Evolutionary conservation across 1,284 basidiomycete species (phyloP).

Genomic region (Apiotrichum laibachii): DNA sequence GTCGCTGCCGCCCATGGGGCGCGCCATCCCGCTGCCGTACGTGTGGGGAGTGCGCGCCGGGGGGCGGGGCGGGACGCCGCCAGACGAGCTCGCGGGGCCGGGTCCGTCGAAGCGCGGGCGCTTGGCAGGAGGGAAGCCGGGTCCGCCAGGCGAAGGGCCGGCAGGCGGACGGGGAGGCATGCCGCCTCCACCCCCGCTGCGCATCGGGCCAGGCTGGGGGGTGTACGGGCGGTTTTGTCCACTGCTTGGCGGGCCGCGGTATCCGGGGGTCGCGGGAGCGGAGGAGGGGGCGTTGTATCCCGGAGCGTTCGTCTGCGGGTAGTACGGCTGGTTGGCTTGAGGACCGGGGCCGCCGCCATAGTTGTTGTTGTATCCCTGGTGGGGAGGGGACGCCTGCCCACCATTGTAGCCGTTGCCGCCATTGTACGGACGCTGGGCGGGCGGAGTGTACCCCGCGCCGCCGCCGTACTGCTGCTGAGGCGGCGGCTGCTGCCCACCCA

Average conservation of each 20-base stretch:
- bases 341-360: slow-evolving; percentile 7
- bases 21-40: slow-evolving; percentile 16
- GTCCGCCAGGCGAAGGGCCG: slow-evolving; percentile 7
- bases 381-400: slow-evolving; percentile 4
- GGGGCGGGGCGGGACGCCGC: slow-evolving; percentile 30
- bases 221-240: slow-evolving; percentile 35
- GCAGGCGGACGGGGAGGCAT: slow-evolving; percentile 10
- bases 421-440: not conserved
- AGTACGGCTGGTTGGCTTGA: slow-evolving; percentile 27
- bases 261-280: not conserved
- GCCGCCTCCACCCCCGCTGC: not conserved
- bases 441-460: slow-evolving; percentile 22
- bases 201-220: slow-evolving; percentile 20
- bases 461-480: slow-evolving; percentile 19
- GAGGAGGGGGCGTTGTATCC: slow-evolving; percentile 3
- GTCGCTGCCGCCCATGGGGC: slow-evolving; percentile 43
- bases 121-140: slow-evolving; percentile 57
- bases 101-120: slow-evolving; percentile 78
- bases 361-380: slow-evolving; percentile 8
- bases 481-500: not conserved
- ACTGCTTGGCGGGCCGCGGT: slow-evolving; percentile 13
- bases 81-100: not conserved
- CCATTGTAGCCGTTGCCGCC: slow-evolving; percentile 1
- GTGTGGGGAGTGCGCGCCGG: slow-evolving; percentile 12
- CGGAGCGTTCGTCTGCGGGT: slow-evolving; percentile 10